A percentile compares a stretch with the other conserved stretches of the same genome.
These are phyloP conservation scores for Syncephalastrum monosporum DNA, from an alignment of 371 early-diverging fungal genomes.

Conservation along the genomic window DNA sequence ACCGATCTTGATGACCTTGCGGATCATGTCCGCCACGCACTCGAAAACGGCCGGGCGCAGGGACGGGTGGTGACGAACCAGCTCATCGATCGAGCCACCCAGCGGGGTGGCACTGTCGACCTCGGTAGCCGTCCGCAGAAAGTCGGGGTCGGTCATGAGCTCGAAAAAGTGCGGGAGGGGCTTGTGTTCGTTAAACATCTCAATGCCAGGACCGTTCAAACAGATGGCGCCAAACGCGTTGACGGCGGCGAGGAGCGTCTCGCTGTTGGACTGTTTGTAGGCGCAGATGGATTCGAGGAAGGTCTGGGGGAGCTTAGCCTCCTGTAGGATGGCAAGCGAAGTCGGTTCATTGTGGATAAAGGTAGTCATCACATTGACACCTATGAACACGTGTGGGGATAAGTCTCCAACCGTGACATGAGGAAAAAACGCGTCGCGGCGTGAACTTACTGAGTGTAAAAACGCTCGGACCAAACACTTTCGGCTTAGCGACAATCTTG, in stretches of 20 bases:
- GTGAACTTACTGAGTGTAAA: conserved; percentile 62
- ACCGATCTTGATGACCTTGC: conserved; percentile 51
- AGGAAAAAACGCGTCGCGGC: background rate
- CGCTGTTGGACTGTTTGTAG: conserved; percentile 72
- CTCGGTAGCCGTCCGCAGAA: conserved; percentile 76
- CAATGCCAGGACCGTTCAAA: conserved; percentile 83
- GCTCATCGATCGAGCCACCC: conserved; percentile 91
- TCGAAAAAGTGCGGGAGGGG: conserved; percentile 76
- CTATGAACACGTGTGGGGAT: conserved; percentile 23
- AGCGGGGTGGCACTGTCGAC: conserved; percentile 77
- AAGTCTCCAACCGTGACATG: conserved; percentile 3
- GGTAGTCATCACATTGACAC: conserved; percentile 90
- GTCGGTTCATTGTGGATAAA: conserved; percentile 98
- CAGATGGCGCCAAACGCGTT: conserved; percentile 96
- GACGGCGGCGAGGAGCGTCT: conserved; percentile 79
- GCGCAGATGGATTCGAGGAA: conserved; percentile 69
- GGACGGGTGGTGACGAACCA: conserved; percentile 93
- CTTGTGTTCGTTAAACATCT: conserved; percentile 71
- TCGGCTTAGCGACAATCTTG: conserved; percentile 68
- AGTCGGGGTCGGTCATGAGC: conserved; percentile 75
- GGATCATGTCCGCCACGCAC: conserved; percentile 68
- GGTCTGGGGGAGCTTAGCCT: conserved; percentile 80
- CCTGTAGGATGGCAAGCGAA: conserved; percentile 87
- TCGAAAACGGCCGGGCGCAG: conserved; percentile 70
- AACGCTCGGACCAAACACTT: conserved; percentile 73